phyloP scores from a whole-genome alignment of 78 protist genomes.

The Dictyostelium intermedium region DNA sequence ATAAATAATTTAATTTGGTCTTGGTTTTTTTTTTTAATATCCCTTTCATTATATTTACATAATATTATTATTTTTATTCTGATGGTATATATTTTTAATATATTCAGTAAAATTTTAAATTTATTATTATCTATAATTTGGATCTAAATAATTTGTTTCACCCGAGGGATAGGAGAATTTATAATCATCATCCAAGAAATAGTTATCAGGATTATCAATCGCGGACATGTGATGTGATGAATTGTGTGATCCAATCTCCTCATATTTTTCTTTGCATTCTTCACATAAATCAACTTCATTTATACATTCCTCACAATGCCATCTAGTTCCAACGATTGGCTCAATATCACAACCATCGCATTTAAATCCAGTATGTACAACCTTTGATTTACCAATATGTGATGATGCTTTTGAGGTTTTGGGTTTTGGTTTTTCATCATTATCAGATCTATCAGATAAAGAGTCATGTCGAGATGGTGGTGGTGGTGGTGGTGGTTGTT shows the following conservation, averaged over 20 bases:
- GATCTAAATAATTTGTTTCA: slow-evolving; percentile 47
- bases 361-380: slow-evolving; percentile 52
- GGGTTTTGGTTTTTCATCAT: background rate
- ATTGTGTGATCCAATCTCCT: slow-evolving; percentile 48
- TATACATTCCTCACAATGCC: slow-evolving; percentile 66
- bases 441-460: background rate
- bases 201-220: background rate
- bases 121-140: slow-evolving; percentile 18
- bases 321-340: slow-evolving; percentile 61
- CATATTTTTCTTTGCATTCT: slow-evolving; percentile 20
- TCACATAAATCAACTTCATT: slow-evolving; percentile 57
- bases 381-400: background rate
- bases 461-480: background rate
- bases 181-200: slow-evolving; percentile 47
- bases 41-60: background rate
- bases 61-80: too few relatives aligned
- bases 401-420: background rate
- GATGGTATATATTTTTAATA: too few relatives aligned
- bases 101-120: too few relatives aligned
- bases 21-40: background rate
- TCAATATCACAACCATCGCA: slow-evolving; percentile 72
- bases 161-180: slow-evolving; percentile 38
- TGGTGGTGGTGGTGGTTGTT: too few relatives aligned
- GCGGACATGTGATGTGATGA: slow-evolving; percentile 49
- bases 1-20: background rate